Conservation (phyloP, 805 yeast species). For the Candida oleophila region DNA sequence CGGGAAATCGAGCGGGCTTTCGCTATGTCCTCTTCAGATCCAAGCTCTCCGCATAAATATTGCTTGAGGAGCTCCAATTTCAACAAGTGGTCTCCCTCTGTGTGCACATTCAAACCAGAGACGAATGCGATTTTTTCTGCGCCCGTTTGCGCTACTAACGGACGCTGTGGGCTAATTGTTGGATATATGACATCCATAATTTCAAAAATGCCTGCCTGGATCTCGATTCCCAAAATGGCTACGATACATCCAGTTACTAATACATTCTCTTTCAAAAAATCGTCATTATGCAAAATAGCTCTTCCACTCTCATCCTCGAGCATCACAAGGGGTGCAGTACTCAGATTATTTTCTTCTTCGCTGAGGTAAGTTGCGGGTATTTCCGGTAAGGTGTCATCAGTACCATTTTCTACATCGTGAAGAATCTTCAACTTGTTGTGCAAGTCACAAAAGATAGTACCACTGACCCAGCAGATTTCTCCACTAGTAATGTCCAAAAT, state of each 20-base stretch:
- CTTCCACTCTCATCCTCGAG: slow-evolving; percentile 94
- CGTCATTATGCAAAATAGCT: slow-evolving; percentile 65
- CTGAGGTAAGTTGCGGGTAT: slow-evolving; percentile 23
- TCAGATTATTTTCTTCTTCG: slow-evolving; percentile 16
- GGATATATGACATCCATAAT: slow-evolving; percentile 82
- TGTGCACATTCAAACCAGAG: slow-evolving; percentile 67
- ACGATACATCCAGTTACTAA: slow-evolving; percentile 89
- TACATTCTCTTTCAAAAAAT: slow-evolving; percentile 48
- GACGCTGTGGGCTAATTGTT: slow-evolving; percentile 54
- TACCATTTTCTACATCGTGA: slow-evolving; percentile 68
- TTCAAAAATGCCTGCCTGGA: slow-evolving; percentile 78
- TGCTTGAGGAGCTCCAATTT: slow-evolving; percentile 62
- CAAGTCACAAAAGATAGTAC: slow-evolving; percentile 84
- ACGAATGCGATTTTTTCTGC: slow-evolving; percentile 62
- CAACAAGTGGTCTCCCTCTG: slow-evolving; percentile 34
- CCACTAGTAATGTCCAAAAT: slow-evolving; percentile 61
- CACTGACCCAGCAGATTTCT: slow-evolving; percentile 76
- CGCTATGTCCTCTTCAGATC: slow-evolving; percentile 25
- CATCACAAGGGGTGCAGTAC: slow-evolving; percentile 47
- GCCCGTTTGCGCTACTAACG: slow-evolving; percentile 14
- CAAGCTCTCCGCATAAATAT: slow-evolving; percentile 70
- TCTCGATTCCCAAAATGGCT: slow-evolving; percentile 84
- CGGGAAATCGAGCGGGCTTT: slow-evolving; percentile 38
- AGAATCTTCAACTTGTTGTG: slow-evolving; percentile 82
- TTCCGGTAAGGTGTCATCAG: slow-evolving; percentile 50